These are phyloP conservation scores for Aspergillus hortae DNA, from an alignment of 2,329 filamentous ascomycete species.

Conservation along the genomic window DNA sequence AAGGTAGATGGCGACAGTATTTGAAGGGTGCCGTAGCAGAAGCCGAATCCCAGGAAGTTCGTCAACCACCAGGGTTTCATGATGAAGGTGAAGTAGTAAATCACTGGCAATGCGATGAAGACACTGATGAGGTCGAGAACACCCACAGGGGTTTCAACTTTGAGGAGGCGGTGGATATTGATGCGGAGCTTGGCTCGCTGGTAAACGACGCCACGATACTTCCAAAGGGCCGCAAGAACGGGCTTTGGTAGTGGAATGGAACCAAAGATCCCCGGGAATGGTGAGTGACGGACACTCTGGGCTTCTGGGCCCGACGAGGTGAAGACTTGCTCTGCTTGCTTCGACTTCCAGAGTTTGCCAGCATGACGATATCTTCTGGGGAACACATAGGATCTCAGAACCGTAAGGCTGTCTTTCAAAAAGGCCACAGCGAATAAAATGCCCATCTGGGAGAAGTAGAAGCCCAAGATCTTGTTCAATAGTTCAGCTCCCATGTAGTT, in stretches of 20 bases:
- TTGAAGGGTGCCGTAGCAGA: constrained; percentile 78
- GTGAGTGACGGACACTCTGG: constrained; percentile 35
- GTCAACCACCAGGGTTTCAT: constrained; percentile 68
- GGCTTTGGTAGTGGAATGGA: constrained; percentile 43
- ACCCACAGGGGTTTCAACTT: constrained; percentile 41
- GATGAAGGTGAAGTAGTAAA: constrained; percentile 63
- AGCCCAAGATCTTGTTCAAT: constrained; percentile 76
- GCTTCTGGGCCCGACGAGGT: constrained; percentile 12
- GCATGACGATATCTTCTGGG: constrained; percentile 63
- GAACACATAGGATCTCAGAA: constrained; percentile 66
- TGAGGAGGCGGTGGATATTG: constrained; percentile 52
- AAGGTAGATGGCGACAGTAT: constrained; percentile 89
- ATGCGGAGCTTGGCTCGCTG: constrained; percentile 51
- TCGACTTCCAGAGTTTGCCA: constrained; percentile 48
- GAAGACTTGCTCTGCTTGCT: constrained; percentile 31
- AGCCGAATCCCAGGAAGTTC: constrained; percentile 81
- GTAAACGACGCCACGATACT: constrained; percentile 44
- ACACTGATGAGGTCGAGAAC: constrained; percentile 54
- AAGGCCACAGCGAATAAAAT: constrained; percentile 73
- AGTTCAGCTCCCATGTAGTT: constrained; percentile 79
- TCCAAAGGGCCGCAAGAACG: constrained; percentile 45
- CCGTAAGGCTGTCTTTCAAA: constrained; percentile 66
- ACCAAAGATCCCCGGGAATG: constrained; percentile 51
- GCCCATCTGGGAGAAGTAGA: constrained; percentile 78
- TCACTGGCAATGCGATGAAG: constrained; percentile 51